Conservation (phyloP, 2,329 filamentous ascomycete genomes). For the Cladosporium phlei region DNA sequence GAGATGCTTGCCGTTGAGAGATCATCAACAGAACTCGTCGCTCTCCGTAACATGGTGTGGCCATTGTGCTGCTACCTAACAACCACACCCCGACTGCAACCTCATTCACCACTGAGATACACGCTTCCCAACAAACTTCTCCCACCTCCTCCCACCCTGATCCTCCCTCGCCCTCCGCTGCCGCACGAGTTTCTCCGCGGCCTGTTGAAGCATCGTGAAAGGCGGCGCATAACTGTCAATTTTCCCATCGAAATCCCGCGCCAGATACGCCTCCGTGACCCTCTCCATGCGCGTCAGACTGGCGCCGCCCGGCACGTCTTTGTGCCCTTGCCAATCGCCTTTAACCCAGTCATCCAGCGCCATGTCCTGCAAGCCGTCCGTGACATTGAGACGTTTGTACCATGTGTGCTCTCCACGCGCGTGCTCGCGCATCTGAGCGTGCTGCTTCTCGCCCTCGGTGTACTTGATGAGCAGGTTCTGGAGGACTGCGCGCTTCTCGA, state of each 20-base stretch:
- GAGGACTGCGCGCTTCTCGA: slow-evolving; percentile 47
- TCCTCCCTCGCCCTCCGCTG: slow-evolving; percentile 41
- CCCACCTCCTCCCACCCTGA: slow-evolving; percentile 30
- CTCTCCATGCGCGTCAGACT: slow-evolving; percentile 43
- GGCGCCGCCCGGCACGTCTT: slow-evolving; percentile 22
- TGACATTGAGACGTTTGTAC: slow-evolving; percentile 49
- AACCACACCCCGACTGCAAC: neutral
- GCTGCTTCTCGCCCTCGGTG: slow-evolving; percentile 47
- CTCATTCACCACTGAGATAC: too few species aligned
- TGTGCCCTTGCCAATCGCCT: slow-evolving; percentile 36
- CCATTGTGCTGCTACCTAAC: neutral
- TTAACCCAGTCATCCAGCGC: slow-evolving; percentile 45
- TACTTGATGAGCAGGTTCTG: slow-evolving; percentile 50
- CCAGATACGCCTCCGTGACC: slow-evolving; percentile 38
- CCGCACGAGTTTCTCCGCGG: slow-evolving; percentile 45
- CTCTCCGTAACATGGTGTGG: too few species aligned
- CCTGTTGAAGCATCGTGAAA: slow-evolving; percentile 40
- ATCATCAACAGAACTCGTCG: too few species aligned
- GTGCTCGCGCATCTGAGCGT: slow-evolving; percentile 43
- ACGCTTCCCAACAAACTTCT: slow-evolving; percentile 27
- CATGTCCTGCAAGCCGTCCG: slow-evolving; percentile 42
- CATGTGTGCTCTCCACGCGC: slow-evolving; percentile 46
- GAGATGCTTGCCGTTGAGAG: too few species aligned
- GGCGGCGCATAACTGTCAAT: slow-evolving; percentile 44
- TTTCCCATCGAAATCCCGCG: slow-evolving; percentile 33